These are phyloP conservation scores for Naegleria fowleri DNA, from an alignment of 208 protist genomes.

Conservation along the genomic window DNA sequence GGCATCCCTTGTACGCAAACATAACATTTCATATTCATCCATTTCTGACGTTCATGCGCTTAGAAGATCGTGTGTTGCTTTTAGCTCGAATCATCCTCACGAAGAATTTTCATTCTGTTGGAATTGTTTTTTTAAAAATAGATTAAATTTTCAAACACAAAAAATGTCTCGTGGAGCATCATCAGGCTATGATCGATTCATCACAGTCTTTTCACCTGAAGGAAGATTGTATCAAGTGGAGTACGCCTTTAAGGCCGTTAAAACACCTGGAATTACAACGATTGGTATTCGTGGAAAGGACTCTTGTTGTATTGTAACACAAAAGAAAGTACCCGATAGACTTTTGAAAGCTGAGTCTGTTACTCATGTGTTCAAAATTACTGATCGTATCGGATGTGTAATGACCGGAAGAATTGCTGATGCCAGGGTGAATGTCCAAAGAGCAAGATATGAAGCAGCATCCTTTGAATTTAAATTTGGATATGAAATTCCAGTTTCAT, in stretches of 20 bases:
- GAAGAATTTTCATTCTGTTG: neutral
- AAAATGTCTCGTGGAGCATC: conserved; percentile 47
- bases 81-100: no score
- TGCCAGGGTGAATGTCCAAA: conserved; percentile 77
- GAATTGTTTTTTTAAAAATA: neutral
- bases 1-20: no score
- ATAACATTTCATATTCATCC: no score
- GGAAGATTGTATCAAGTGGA: conserved; percentile 97
- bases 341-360: conserved; percentile 89
- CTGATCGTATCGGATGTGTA: conserved; percentile 82
- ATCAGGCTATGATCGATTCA: conserved; percentile 93
- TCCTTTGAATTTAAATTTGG: conserved; percentile 91
- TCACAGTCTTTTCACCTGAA: conserved; percentile 97
- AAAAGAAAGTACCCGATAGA: conserved; percentile 95
- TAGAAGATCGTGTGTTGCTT: no score
- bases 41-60: no score
- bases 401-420: conserved; percentile 87
- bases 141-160: neutral
- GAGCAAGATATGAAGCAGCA: conserved; percentile 85
- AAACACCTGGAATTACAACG: conserved; percentile 85
- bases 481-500: conserved; percentile 85
- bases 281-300: conserved; percentile 90
- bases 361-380: conserved; percentile 89
- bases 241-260: conserved; percentile 97
- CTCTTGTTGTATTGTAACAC: conserved; percentile 82